Percentiles rank a stretch among this genome's conserved stretches.
Conservation (phyloP, 169 alveolate genomes). For the Eimeria zaria region DNA sequence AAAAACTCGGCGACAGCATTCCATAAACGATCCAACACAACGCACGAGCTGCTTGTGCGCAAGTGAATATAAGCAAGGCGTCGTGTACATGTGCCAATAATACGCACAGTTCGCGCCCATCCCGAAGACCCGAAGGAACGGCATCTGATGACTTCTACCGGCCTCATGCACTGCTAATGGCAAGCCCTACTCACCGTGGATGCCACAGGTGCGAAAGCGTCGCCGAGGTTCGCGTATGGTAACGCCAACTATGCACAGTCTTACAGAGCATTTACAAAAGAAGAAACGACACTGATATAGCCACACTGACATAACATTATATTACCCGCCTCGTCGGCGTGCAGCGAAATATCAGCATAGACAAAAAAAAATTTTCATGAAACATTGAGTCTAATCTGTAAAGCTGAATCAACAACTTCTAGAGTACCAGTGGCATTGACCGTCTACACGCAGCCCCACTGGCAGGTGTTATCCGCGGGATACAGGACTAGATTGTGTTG, state of each 20-base stretch:
- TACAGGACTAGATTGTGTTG: not conserved
- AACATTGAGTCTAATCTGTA: not conserved
- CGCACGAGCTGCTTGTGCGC: not conserved
- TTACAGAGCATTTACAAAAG: not conserved
- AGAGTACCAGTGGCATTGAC: not conserved
- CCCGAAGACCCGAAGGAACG: not conserved
- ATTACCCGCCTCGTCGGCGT: too few species aligned
- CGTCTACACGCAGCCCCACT: not conserved
- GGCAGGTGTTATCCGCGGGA: not conserved
- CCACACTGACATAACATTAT: too few species aligned
- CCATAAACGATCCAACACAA: not conserved
- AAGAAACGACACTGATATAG: not conserved
- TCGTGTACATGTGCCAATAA: not conserved
- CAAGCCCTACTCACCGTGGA: not conserved
- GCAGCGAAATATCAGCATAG: too few species aligned
- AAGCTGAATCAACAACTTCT: not conserved
- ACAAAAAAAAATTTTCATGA: not conserved
- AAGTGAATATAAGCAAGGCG: not conserved
- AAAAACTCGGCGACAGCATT: not conserved
- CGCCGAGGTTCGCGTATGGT: not conserved
- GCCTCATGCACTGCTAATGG: not conserved
- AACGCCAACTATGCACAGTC: not conserved
- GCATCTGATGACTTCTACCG: not conserved
- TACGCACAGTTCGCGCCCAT: not conserved
- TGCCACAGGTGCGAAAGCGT: not conserved